Base-by-base conservation (phyloP, 2,329 filamentous ascomycete genomes). In the Botrytis deweyae region DNA sequence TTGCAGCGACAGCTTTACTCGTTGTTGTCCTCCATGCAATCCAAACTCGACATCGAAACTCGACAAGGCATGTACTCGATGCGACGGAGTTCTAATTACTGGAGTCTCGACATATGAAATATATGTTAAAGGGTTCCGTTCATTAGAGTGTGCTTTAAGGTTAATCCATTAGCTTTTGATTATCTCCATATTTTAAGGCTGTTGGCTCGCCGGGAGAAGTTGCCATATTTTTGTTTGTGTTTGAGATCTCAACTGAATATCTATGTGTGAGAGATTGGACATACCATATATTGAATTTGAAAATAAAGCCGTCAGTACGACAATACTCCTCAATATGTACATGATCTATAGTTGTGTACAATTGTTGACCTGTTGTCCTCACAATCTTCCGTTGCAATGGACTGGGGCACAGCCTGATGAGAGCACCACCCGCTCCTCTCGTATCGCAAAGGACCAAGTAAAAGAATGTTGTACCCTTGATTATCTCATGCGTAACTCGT, bases 1-100 rank as follows among this genome's bases (percentile, higher is more conserved):
- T 81, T 96, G 91, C 67, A 99, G 87, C 72, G 89, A 88, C 70
- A 99, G 87, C 77, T 94, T 93, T 79, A 98, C 86, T 77, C 90
- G 88, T 76, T 94, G 88, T 75, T 87, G 84, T 71, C 88, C 86
- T 75, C 88, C 85, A 79, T 92, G 90, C 52, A 97, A 84, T 73
- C 89, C 86, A 82, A 99, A 98, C 44, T 89, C 91, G 75, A 99
- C 85, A 79, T 97, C 93, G 82, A 99, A 99, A 36, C 89, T 85
- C 22, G 94, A 95, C 73, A 92, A 86, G 67, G 94, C 91, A 80
- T 96, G 91, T 65, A 97, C 89, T 74, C 92, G 90, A 81, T 93
- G 90, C 64, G 92, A 92, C 25, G 91, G 90, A 0, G 94, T 93
- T 79, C 93, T 89, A 77, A 99, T 92, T 75, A 89, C 87, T 46